Base-by-base conservation (phyloP, 1,139 yeast species). In the Nematodospora anomalae region DNA sequence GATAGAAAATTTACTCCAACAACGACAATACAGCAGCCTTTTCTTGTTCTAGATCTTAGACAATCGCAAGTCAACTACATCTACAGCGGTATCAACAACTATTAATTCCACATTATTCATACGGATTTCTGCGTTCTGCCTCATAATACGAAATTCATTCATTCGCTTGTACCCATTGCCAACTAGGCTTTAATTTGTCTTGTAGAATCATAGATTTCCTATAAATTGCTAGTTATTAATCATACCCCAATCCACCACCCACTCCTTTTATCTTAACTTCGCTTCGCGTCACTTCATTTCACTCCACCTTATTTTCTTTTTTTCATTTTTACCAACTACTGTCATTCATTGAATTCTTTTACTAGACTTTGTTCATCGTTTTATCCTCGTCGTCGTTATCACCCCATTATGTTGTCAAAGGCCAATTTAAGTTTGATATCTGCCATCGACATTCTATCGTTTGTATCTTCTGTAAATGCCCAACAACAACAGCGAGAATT, bases 391-490 rank as follows among this genome's bases (percentile, higher is more conserved):
- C n/a, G n/a, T n/a, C n/a, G n/a, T n/a, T n/a, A n/a, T n/a, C n/a
- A n/a, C 22, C 24, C 27, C 8, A 25, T 11, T 9, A 41, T 41
- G 45, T 32, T 41, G n/a, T 23, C 38, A 12, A 41, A 41, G 15
- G 25, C 32, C 14, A 41, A 35, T 21, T 42, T 40, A 24, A 40
- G 34, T 34, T n/a, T 44, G 11, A 26, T 42, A 4, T 28, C 44
- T 13, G 40, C 44, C 10, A 32, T 42, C 27, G 36, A 35, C 22
- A 33, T 44, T 15, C 32, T 44, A 16, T 27, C 47, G 10, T 44
- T 33, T 26, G 30, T 36, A 13, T 26, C 35, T 10, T 16, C 21
- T 4, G 30, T 35, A 12, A 29, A 36, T 33, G 38, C 35, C 22
- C 34, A 26, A 25, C 21, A 23, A 11, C 24, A 6, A 23, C 7